Base-by-base conservation (phyloP, 2,329 filamentous ascomycete species). In the Camillea tinctor region DNA sequence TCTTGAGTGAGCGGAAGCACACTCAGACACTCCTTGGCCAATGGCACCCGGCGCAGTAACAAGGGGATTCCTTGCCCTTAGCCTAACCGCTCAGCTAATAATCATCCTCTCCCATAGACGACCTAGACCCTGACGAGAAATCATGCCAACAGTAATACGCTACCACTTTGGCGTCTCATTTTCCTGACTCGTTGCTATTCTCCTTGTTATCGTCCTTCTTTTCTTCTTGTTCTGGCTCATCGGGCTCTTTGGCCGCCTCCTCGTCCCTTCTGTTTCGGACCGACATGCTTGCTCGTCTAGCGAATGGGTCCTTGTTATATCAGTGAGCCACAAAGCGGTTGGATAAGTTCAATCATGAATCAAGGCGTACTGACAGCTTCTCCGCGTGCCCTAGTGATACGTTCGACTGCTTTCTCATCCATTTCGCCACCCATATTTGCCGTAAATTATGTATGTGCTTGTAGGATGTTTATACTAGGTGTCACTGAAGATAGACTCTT, bases 361-460 rank as follows among this genome's bases (percentile, higher is more conserved):
- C 17, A 52, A 30, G 49, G 26, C 17, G 48, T 48, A 19, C 69
- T 61, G 64, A 79, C 77, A 63, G 76, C 75, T 17, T 73, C 73
- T 13, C 79, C 79, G 44, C 75, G 72, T 3, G 78, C 73, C 59
- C 73, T 77, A 30, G 72, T 71, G 61, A 80, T 81, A 55, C 78
- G 72, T 53, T 74, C 74, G 2, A 74, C 77, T 4, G 76, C 75
- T 17, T 74, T 73, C 2, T 76, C 72, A 62, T 80, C 77, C 78
- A 80, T 81, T 61, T 75, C 78, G 23, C 70, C 69, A 52, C 71
- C 71, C 72, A 76, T 76, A 23, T 26, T 68, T 24, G 60, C 51
- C 24, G 60, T 22, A 23, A 51, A 30, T 26, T 44, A 11, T 15
- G 36, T 30, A 30, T 7, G 13, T 44, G 36, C 13, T 44, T n/a